Evolutionary conservation across 768 basidiomycete genomes (phyloP).

Genomic region (Kwoniella sp.): DNA sequence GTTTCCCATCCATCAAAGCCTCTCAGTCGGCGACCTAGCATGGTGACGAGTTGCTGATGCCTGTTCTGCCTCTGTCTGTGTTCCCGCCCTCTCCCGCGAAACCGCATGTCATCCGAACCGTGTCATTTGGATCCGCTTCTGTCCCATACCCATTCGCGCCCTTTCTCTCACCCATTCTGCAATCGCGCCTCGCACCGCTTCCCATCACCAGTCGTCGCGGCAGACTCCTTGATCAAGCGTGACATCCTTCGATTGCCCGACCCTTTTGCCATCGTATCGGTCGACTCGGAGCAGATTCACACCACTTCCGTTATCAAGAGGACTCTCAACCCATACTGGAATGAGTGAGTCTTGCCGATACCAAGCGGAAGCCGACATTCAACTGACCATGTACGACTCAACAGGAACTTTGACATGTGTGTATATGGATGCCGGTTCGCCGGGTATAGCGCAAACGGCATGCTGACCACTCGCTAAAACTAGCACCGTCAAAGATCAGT

Average conservation of each 20-base stretch:
- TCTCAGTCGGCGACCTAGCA: too few species aligned
- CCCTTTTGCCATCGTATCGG: conserved; percentile 96
- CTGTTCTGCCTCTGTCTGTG: conserved; percentile 1
- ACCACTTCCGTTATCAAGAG: conserved; percentile 97
- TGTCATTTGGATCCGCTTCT: neutral
- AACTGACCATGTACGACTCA: too few species aligned
- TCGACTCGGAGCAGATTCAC: conserved; percentile 94
- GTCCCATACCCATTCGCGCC: neutral
- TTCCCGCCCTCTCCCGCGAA: neutral
- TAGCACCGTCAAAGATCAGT: conserved; percentile 95
- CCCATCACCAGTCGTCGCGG: conserved; percentile 72
- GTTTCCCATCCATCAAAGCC: too few species aligned
- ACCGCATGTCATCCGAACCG: neutral
- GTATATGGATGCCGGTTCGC: conserved; percentile 32
- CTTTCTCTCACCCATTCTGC: too few species aligned
- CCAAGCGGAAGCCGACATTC: too few species aligned
- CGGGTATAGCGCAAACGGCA: neutral
- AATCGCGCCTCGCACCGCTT: neutral
- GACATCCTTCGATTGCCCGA: conserved; percentile 79
- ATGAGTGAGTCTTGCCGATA: conserved; percentile 47
- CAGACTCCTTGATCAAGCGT: conserved; percentile 48
- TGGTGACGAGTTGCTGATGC: too few species aligned
- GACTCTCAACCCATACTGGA: conserved; percentile 51
- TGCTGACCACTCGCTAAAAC: neutral
- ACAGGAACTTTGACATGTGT: conserved; percentile 96